phyloP scores from a whole-genome alignment of 768 basidiomycete genomes.

The Fibroporia radiculosa region DNA sequence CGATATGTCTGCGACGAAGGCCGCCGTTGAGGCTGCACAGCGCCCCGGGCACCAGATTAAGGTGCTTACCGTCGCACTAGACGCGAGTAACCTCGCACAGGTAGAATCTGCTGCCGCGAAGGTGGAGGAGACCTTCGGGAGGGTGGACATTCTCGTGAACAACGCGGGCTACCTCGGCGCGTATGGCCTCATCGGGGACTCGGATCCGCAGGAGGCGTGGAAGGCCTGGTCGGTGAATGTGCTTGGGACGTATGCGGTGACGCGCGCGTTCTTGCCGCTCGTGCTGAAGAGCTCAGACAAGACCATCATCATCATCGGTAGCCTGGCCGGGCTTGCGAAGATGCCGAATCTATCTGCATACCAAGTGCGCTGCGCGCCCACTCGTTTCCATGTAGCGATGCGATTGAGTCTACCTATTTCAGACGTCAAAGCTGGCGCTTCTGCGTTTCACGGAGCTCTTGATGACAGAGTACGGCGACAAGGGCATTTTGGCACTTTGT shows the following conservation, averaged over 20 bases:
- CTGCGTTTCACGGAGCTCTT: too few relatives aligned
- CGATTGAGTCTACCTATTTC: too few relatives aligned
- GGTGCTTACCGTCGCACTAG: constrained; percentile 17
- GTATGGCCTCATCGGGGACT: background rate
- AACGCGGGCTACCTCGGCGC: constrained; percentile 17
- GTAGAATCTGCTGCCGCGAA: constrained; percentile 18
- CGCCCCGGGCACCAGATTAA: constrained; percentile 3
- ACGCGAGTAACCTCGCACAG: constrained; percentile 16
- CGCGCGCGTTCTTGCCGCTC: constrained; percentile 6
- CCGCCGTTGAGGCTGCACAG: constrained; percentile 9
- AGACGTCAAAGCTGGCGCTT: too few relatives aligned
- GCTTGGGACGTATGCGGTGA: constrained; percentile 6
- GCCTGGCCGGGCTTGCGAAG: too few relatives aligned
- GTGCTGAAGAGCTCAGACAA: constrained; percentile 1
- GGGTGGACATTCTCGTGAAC: constrained; percentile 22
- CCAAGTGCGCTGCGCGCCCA: too few relatives aligned
- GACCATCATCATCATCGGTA: constrained; percentile 8
- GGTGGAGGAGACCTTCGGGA: constrained; percentile 19
- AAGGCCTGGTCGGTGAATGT: constrained; percentile 5
- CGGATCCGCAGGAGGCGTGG: constrained; percentile 7
- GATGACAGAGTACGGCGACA: too few relatives aligned
- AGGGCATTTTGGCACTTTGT: too few relatives aligned
- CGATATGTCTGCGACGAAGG: constrained; percentile 5
- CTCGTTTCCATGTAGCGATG: too few relatives aligned
- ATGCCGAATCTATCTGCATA: too few relatives aligned